These are phyloP conservation scores for Aspergillus brasiliensis DNA, from an alignment of 2,329 filamentous ascomycete genomes.

Conservation along the genomic window DNA sequence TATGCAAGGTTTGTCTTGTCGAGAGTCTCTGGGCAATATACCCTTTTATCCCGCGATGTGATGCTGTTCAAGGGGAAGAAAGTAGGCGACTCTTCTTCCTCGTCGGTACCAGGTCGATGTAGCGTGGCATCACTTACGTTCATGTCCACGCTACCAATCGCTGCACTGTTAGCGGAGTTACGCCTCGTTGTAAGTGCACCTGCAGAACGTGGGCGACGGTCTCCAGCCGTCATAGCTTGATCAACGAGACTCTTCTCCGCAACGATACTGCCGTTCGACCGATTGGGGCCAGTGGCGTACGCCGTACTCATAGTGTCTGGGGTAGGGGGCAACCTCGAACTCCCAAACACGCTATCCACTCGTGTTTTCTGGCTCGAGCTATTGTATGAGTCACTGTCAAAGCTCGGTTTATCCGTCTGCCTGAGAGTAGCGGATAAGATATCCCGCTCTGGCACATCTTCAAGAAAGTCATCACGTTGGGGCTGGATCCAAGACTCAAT, in stretches of 20 bases:
- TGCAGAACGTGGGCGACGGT: constrained; percentile 37
- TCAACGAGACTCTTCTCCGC: constrained; percentile 31
- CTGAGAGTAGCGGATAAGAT: constrained; percentile 25
- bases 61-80: constrained; percentile 37
- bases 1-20: constrained; percentile 25
- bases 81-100: constrained; percentile 28
- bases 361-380: constrained; percentile 30
- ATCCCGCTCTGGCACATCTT: constrained; percentile 21
- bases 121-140: constrained; percentile 36
- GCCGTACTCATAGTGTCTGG: constrained; percentile 49
- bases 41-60: constrained; percentile 27
- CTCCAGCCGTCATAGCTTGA: constrained; percentile 22
- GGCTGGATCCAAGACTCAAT: constrained; percentile 39
- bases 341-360: constrained; percentile 37
- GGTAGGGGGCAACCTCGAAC: constrained; percentile 41
- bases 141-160: constrained; percentile 34
- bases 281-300: constrained; percentile 31
- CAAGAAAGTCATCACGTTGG: constrained; percentile 16
- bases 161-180: constrained; percentile 33
- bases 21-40: constrained; percentile 29
- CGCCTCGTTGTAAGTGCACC: constrained; percentile 35
- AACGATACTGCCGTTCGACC: constrained; percentile 39
- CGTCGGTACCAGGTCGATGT: constrained; percentile 22
- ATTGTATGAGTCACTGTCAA: constrained; percentile 28
- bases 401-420: constrained; percentile 21